A percentile compares a stretch with the other conserved stretches of the same genome.
Evolutionary conservation across 169 alveolate genomes (phyloP).

Genomic region (Theileria parva): DNA sequence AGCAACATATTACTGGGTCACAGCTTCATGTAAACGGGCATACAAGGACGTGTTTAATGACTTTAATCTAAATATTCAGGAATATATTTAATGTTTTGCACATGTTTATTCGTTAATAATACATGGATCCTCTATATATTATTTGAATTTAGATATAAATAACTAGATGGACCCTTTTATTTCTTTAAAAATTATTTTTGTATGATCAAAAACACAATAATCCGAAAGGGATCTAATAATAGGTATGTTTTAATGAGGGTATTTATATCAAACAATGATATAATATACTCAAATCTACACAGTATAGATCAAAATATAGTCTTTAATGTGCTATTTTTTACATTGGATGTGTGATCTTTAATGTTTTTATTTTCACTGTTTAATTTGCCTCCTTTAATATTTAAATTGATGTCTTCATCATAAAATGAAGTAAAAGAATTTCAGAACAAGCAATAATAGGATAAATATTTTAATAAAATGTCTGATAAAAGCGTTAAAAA

Average conservation of each 20-base stretch:
- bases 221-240: background rate
- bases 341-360: background rate
- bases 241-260: too few relatives aligned
- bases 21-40: background rate
- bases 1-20: background rate
- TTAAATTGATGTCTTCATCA: background rate
- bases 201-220: background rate
- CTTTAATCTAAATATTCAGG: background rate
- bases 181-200: background rate
- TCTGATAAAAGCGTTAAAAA: background rate
- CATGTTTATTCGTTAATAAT: background rate
- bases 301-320: too few relatives aligned
- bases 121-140: background rate
- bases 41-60: background rate
- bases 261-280: background rate
- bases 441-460: background rate
- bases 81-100: background rate
- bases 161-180: background rate
- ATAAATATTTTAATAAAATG: too few relatives aligned
- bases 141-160: too few relatives aligned
- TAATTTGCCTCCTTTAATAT: background rate
- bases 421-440: background rate
- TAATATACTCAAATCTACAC: too few relatives aligned
- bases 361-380: background rate
- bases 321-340: too few relatives aligned